These are phyloP conservation scores for Epicoccum nigrum DNA, from an alignment of 2,329 filamentous ascomycete genomes.

Conservation along the genomic window DNA sequence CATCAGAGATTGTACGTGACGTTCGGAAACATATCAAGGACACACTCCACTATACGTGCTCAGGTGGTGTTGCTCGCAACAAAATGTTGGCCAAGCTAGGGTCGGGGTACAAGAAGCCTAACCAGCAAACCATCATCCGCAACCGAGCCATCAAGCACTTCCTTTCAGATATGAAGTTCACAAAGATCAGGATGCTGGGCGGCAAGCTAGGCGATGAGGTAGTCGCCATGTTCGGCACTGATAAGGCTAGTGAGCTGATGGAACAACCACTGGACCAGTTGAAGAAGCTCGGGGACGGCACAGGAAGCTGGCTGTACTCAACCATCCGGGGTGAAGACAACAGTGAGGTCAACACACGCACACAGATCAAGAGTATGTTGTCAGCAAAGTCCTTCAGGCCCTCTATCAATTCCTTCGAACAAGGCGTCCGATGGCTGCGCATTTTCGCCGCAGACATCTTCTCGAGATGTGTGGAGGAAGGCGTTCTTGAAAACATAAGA, in stretches of 20 bases:
- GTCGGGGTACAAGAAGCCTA: conserved; percentile 89
- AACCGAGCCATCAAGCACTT: conserved; percentile 83
- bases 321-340: conserved; percentile 84
- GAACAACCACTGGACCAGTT: conserved; percentile 76
- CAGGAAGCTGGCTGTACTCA: conserved; percentile 82
- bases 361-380: conserved; percentile 96
- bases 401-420: conserved; percentile 76
- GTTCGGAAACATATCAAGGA: conserved; percentile 73
- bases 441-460: conserved; percentile 95
- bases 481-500: conserved; percentile 83
- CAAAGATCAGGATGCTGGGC: conserved; percentile 41
- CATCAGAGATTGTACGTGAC: conserved; percentile 83
- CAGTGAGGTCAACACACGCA: conserved; percentile 87
- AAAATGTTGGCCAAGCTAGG: conserved; percentile 96
- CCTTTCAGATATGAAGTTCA: conserved; percentile 84
- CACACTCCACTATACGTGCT: conserved; percentile 85
- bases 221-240: conserved; percentile 78
- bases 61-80: conserved; percentile 85
- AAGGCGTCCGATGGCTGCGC: conserved; percentile 82
- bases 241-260: conserved; percentile 77
- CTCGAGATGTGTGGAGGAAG: conserved; percentile 86
- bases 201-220: conserved; percentile 77
- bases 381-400: conserved; percentile 95
- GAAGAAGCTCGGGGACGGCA: conserved; percentile 79
- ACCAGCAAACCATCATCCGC: conserved; percentile 91